Evolutionary conservation across 352 stramenopile species (phyloP), one percentile per base, ranked within the genome.

Genomic region (Pythium biforme): DNA sequence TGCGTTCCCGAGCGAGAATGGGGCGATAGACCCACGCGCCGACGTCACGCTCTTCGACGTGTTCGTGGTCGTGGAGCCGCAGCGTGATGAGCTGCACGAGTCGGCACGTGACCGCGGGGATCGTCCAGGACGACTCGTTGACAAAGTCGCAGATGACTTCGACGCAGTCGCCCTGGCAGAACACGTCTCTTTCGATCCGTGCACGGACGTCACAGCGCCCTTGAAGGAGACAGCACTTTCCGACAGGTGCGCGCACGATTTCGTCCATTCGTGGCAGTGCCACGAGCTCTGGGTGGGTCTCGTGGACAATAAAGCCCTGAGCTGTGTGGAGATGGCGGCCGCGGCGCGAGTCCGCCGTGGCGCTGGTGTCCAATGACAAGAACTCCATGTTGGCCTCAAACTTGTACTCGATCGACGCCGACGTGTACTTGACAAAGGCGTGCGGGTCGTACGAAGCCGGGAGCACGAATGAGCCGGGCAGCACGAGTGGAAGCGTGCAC

Each of bases 401-500:
- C 29, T 50, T 49, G 54, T 61, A 61, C 40, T 51, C 54, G 27
- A 61, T 51, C 22, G 54, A 52, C 29, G 54, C 54, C 22, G 54
- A 52, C 0, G 54, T 51, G 40, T 43, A 52, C 54, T 52, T 50
- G 15, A 52, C 54, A 19, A 47, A 57, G 4, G 29, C n/a, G 17
- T 31, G n/a, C 7, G 51, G 31, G 51, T 23, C 39, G 29, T 45
- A 57, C 11, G 54, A 52, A 3, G n/a, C 39, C 19, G 43, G 54
- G 12, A 49, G 27, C 20, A 37, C 27, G 39, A 61, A 61, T 7
- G 54, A 61, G 23, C 54, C 54, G 3, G 54, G 54, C 8, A 61
- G 40, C n/a, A 61, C 54, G 10, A 61, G 54, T 17, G 54, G 54
- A 2, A 61, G 54, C 14, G 43, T 43, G 54, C 40, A 61, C 43